Percentiles rank a stretch among this genome's conserved stretches.
These are phyloP conservation scores for Umbellularia californica DNA, from an alignment of 164 flowering plant species.

Conservation along the genomic window DNA sequence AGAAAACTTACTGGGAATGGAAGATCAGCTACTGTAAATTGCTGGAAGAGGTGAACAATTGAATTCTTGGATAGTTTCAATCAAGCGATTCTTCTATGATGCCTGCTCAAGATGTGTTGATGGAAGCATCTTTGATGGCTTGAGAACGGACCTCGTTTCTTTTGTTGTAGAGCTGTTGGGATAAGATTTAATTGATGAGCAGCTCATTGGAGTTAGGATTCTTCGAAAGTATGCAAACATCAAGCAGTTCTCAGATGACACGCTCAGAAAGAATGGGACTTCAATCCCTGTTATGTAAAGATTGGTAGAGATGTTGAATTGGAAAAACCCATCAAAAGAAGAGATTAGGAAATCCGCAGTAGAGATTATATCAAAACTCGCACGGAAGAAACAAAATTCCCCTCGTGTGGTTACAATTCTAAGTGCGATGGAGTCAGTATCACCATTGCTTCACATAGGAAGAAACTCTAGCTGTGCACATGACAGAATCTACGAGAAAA, in stretches of 20 bases:
- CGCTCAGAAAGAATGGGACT: conserved; percentile 75
- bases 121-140: conserved; percentile 90
- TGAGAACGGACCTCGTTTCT: conserved; percentile 86
- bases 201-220: conserved; percentile 70
- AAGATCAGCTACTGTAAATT: conserved; percentile 47
- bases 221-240: conserved; percentile 42
- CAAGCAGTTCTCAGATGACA: conserved; percentile 53
- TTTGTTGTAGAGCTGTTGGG: conserved; percentile 72
- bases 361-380: conserved; percentile 61
- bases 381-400: conserved; percentile 79
- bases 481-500: conserved; percentile 61
- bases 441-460: conserved; percentile 61
- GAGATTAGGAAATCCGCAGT: conserved; percentile 79
- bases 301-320: conserved; percentile 86
- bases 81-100: conserved; percentile 83
- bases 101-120: conserved; percentile 75
- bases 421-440: conserved; percentile 90
- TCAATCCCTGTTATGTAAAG: conserved; percentile 64
- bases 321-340: conserved; percentile 80
- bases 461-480: conserved; percentile 31
- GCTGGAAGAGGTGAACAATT: conserved; percentile 60
- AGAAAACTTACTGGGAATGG: conserved; percentile 91
- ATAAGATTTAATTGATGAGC: conserved; percentile 73
- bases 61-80: conserved; percentile 57
- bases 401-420: conserved; percentile 84